A percentile compares a stretch with the other conserved stretches of the same genome.
Conservation (phyloP, 2,329 filamentous ascomycete species). For the Fusarium subtropicale region DNA sequence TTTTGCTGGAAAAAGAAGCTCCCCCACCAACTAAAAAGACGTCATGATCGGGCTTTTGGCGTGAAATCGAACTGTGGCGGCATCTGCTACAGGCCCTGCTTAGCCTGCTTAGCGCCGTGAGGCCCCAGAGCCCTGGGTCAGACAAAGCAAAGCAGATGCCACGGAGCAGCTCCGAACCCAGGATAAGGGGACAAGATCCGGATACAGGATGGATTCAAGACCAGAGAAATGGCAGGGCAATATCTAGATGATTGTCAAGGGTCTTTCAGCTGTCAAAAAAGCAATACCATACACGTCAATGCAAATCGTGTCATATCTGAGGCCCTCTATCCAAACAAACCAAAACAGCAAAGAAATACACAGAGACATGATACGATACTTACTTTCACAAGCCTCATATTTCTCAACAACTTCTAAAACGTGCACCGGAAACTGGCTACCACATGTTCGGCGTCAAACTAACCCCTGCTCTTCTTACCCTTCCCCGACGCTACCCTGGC, state of each 20-base stretch:
- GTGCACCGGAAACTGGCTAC: background rate
- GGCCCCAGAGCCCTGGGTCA: conserved; percentile 14
- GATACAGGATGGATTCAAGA: background rate
- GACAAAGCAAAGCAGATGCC: background rate
- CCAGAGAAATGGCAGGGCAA: background rate
- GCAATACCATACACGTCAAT: conserved; percentile 9
- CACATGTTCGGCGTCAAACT: background rate
- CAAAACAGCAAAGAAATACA: background rate
- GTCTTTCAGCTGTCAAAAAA: conserved; percentile 21
- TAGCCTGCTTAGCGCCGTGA: background rate
- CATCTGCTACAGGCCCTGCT: background rate
- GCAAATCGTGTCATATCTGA: background rate
- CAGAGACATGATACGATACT: conserved; percentile 18
- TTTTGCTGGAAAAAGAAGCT: conserved; percentile 17
- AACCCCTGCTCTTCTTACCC: conserved; percentile 9
- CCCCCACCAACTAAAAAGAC: conserved; percentile 18
- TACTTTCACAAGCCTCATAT: background rate
- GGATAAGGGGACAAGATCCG: conserved; percentile 1
- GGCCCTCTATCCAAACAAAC: background rate
- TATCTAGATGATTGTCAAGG: background rate
- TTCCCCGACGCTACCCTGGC: conserved; percentile 15
- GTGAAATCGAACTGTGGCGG: conserved; percentile 19
- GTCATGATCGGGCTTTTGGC: conserved; percentile 37
- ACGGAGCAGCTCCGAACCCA: conserved; percentile 21
- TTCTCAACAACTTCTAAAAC: background rate